Evolutionary conservation across 768 basidiomycete genomes (phyloP), one percentile per base, ranked within the genome.

Genomic region (Lentinus tigrinus): DNA sequence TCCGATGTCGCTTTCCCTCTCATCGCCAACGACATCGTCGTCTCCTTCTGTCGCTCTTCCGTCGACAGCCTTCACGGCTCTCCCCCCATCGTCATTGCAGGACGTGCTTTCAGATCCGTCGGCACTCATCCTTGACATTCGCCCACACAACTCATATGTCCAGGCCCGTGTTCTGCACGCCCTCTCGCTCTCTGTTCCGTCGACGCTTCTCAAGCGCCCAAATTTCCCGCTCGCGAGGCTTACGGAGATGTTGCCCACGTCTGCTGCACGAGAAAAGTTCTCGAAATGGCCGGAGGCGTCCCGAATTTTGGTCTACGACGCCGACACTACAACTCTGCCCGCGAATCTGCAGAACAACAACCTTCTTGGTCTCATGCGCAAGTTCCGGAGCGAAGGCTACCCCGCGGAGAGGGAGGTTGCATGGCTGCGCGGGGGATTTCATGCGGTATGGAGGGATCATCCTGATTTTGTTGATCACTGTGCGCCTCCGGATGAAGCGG

Each of bases 141-240:
- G 95, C 0, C 87, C 93, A 11, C 90, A 91, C 72, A 87, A 88
- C 17, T 83, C 88, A 7, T 88, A 84, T 70, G 73, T 83, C 6
- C 67, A 80, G 9, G 85, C 85, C 23, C 87, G 93, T 49, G 64
- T 97, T 28, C 80, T 81, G 39, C 66, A 73, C 47, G 87, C 94
- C 8, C 76, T 97, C 52, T 93, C 93, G 47, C 83, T 98, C 61
- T 91, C 91, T 47, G 91, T 97, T 5, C 95, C 96, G 1, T 94
- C 95, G 3, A 98, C 95, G 0, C 87, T 98, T 21, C 87, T 98
- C 69, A 94, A 93, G 62, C 87, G 95, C 0, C 94, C 94, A 1
- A 79, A 87, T 3, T 96, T 94, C 75, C 87, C 91, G 26, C 80
- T 96, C 9, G 78, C 84, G 40, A 86, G 86, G 40, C 81, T 98